Percentiles rank a stretch among this genome's conserved stretches.
These are phyloP conservation scores for Salix koriyanagi DNA, from an alignment of 345 rosid genomes.

Conservation along the genomic window DNA sequence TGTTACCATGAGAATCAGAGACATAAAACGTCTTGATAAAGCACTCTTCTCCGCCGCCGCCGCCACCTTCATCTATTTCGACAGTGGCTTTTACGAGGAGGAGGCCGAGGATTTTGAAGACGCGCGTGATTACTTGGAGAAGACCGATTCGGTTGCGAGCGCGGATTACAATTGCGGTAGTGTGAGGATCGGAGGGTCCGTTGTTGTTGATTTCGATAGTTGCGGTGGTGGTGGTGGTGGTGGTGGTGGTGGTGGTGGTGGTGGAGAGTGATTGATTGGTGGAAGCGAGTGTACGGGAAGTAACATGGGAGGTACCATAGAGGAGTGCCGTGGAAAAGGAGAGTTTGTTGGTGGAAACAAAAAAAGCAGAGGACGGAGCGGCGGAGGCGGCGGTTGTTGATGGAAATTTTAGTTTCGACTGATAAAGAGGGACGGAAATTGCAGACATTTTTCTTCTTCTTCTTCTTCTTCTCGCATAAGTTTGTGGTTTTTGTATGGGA, in stretches of 20 bases:
- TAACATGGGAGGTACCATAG: background rate
- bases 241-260: background rate
- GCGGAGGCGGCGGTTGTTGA: background rate
- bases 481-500: too few species aligned
- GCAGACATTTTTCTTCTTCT: background rate
- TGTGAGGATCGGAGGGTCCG: background rate
- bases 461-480: too few species aligned
- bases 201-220: background rate
- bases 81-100: constrained; percentile 31
- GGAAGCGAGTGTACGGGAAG: background rate
- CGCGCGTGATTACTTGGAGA: constrained; percentile 38
- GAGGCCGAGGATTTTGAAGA: constrained; percentile 34
- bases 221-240: background rate
- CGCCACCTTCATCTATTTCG: background rate
- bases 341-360: background rate
- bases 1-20: constrained; percentile 33
- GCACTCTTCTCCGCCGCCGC: constrained; percentile 14
- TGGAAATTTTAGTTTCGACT: background rate
- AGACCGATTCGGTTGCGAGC: constrained; percentile 45
- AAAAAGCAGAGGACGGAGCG: background rate
- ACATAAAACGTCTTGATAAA: constrained; percentile 31
- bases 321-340: background rate
- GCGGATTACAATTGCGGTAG: constrained; percentile 35
- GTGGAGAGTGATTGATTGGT: background rate
- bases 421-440: background rate